phyloP scores from a whole-genome alignment of 345 rosid genomes.

The Brassica napus region Da-Ae NC_063439.1:27344501-27345000 shows the following conservation, averaged over 20 bases:
- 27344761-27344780: conserved; percentile 92
- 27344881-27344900: conserved; percentile 85
- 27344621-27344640: conserved; percentile 26
- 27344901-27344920: conserved; percentile 9
- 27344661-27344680: conserved; percentile 21
- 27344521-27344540: conserved; percentile 28
- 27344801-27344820: conserved; percentile 86
- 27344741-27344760: conserved; percentile 77
- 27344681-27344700: conserved; percentile 37
- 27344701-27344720: conserved; percentile 21
- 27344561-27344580: conserved; percentile 33
- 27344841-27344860: conserved; percentile 94
- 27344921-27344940: conserved; percentile 4
- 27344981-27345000: conserved; percentile 2
- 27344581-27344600: conserved; percentile 39
- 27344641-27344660: conserved; percentile 33
- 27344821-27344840: conserved; percentile 81
- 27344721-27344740: conserved; percentile 36
- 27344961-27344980: neutral
- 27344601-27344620: conserved; percentile 37
- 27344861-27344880: conserved; percentile 97
- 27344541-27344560: conserved; percentile 34
- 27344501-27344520: conserved; percentile 31
- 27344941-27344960: neutral
- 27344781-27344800: conserved; percentile 78